These are phyloP conservation scores for Cryptococcus floricola DNA, from an alignment of 1,284 basidiomycete genomes.

Conservation along the genomic window DNA sequence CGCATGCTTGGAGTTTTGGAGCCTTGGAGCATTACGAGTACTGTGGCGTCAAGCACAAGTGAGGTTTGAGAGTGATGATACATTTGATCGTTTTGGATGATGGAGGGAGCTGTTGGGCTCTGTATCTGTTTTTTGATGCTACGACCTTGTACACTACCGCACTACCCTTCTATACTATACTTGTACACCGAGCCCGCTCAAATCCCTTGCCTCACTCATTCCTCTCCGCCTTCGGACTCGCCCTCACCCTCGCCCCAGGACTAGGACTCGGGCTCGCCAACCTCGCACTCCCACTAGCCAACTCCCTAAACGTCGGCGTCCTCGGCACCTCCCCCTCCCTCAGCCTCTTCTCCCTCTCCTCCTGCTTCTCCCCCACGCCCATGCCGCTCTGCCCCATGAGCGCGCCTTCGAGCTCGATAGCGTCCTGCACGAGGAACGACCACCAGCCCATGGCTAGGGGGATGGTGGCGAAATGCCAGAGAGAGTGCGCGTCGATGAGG, in stretches of 20 bases:
- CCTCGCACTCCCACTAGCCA: slow-evolving; percentile 4
- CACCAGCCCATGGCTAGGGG: slow-evolving; percentile 83
- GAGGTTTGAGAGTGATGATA: no score
- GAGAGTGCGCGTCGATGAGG: slow-evolving; percentile 83
- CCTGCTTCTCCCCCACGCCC: not conserved
- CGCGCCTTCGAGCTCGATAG: slow-evolving; percentile 31
- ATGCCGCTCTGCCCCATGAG: slow-evolving; percentile 8
- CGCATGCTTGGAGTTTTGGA: no score
- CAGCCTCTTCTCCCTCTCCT: slow-evolving; percentile 10
- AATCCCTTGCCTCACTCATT: slow-evolving; percentile 1
- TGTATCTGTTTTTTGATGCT: not conserved
- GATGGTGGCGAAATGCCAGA: slow-evolving; percentile 89
- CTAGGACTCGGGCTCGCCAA: slow-evolving; percentile 4
- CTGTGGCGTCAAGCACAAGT: no score
- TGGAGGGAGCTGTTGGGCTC: no score
- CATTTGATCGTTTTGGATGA: no score
- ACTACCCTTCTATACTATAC: not conserved
- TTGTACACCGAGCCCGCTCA: not conserved
- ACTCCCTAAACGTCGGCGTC: slow-evolving; percentile 13
- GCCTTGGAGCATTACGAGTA: no score
- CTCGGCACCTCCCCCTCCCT: slow-evolving; percentile 5
- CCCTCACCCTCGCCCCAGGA: slow-evolving; percentile 6
- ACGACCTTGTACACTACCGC: not conserved
- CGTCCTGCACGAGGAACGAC: slow-evolving; percentile 54
- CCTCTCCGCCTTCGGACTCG: slow-evolving; percentile 12